These are phyloP conservation scores for Populus davidiana DNA, from an alignment of 345 rosid species.

Conservation along the genomic window DNA sequence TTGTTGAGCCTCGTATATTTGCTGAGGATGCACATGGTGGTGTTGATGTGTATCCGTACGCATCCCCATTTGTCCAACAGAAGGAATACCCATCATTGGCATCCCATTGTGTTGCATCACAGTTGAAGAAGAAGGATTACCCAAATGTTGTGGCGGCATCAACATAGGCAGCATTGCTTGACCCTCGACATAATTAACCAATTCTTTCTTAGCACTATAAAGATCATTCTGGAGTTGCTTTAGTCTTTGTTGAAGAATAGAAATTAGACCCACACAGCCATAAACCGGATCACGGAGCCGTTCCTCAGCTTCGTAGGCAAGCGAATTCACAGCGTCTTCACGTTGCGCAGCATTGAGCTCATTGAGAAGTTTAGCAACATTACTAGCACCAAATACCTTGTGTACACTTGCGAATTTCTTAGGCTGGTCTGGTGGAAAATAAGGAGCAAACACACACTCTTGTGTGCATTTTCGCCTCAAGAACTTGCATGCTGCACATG, in stretches of 20 bases:
- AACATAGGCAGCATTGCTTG: constrained; percentile 47
- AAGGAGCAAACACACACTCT: constrained; percentile 29
- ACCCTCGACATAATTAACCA: constrained; percentile 47
- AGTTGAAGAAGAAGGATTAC: constrained; percentile 37
- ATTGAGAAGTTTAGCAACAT: constrained; percentile 65
- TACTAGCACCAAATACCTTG: constrained; percentile 42
- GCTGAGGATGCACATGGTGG: constrained; percentile 41
- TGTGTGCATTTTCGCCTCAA: constrained; percentile 29
- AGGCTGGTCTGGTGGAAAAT: constrained; percentile 32
- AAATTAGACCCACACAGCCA: constrained; percentile 76
- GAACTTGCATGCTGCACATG: constrained; percentile 33
- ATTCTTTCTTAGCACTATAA: constrained; percentile 51
- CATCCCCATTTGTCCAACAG: constrained; percentile 32
- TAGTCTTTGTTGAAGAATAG: constrained; percentile 63
- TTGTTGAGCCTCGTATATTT: constrained; percentile 58
- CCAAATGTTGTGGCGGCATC: constrained; percentile 33
- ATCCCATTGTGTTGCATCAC: constrained; percentile 29
- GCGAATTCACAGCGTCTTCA: constrained; percentile 74
- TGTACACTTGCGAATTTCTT: constrained; percentile 28
- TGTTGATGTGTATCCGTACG: constrained; percentile 34
- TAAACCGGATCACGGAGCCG: constrained; percentile 80
- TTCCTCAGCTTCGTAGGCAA: constrained; percentile 74
- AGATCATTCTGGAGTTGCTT: constrained; percentile 52
- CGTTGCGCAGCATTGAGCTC: constrained; percentile 52
- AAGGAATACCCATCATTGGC: constrained; percentile 54